A percentile compares a stretch with the other conserved stretches of the same genome.
These are phyloP conservation scores for Mortierella claussenii DNA, from an alignment of 192 early-diverging fungal species.

Conservation along the genomic window DNA sequence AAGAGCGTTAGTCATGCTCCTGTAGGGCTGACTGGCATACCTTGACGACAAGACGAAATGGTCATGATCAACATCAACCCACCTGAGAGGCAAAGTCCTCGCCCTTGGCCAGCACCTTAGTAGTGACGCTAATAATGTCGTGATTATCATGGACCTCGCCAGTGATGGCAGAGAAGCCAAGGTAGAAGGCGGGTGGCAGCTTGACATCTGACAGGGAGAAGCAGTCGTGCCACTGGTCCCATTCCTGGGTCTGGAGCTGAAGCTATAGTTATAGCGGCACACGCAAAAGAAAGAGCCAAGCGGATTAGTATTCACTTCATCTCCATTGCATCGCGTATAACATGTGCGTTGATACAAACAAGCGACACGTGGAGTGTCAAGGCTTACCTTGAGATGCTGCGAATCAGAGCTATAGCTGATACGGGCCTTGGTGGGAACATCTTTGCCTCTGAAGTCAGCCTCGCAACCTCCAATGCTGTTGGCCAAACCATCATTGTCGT, in stretches of 20 bases:
- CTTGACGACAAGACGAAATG: too few species aligned
- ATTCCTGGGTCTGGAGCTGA: slow-evolving; percentile 54
- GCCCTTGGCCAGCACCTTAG: slow-evolving; percentile 26
- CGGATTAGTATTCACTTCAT: neutral
- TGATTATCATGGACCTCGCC: slow-evolving; percentile 87
- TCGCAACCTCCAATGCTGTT: slow-evolving; percentile 76
- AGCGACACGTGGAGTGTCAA: too few species aligned
- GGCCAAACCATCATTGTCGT: slow-evolving; percentile 81
- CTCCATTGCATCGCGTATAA: neutral
- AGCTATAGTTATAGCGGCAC: slow-evolving; percentile 26
- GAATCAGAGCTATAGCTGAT: slow-evolving; percentile 78
- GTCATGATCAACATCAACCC: too few species aligned
- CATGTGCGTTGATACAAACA: too few species aligned
- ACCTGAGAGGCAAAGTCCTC: slow-evolving; percentile 7
- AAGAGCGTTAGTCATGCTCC: too few species aligned
- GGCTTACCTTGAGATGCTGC: neutral
- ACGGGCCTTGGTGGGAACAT: slow-evolving; percentile 72
- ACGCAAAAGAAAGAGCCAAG: neutral
- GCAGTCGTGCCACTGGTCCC: slow-evolving; percentile 84
- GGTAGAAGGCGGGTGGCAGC: slow-evolving; percentile 81
- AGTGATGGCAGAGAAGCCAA: slow-evolving; percentile 93
- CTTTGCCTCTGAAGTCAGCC: slow-evolving; percentile 80
- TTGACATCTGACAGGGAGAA: slow-evolving; percentile 82
- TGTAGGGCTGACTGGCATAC: too few species aligned
- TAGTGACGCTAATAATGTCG: slow-evolving; percentile 61